Evolutionary conservation across 805 yeast species (phyloP), one percentile per base, ranked within the genome.

Genomic region (Cyberlindnera euphorbiiphila): DNA sequence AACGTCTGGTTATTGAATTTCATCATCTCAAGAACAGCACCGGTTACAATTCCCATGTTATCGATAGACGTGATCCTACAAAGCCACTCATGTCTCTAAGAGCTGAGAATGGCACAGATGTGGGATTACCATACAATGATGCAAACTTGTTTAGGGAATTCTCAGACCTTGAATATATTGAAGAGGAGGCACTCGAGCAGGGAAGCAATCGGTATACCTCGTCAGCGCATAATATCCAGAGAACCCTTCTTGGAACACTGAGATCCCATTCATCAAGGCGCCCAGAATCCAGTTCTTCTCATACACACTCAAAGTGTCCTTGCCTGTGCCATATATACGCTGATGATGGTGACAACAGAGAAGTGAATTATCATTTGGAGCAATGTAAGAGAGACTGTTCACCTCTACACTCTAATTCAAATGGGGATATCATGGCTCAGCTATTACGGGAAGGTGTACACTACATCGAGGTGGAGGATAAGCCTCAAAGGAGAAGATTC

Each of bases 21-120:
- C 56, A 59, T 16, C 66, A 62, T 36, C 54, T 56, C 28, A 66
- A 59, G 50, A 69, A 71, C 51, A 64, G 64, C 50, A 59, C 61
- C 27, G 52, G 58, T 23, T 52, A 52, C 25, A 63, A 62, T 41
- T 66, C 66, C 2, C 49, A 66, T 14, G 62, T 69, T 6, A 61
- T 68, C 18, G 66, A 65, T 11, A 47, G 62, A 5, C 61, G 56
- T 41, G 56, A 62, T 36, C 48, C 56, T 14, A 52, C 64, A 39
- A 60, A 57, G 36, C 58, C 52, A 11, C 53, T 70, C 20, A 34
- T 64, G 23, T 58, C 73, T 5, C 60, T 70, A 45, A 50, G 76
- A 38, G 59, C 68, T 0, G 51, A 49, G 30, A 65, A 67, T 11
- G 49, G 53, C 15, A 66, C 61, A 33, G 26, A 22, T 15, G 42